Evolutionary conservation across 768 basidiomycete species (phyloP), one percentile per base, ranked within the genome.

Genomic region (Mycena metata): DNA sequence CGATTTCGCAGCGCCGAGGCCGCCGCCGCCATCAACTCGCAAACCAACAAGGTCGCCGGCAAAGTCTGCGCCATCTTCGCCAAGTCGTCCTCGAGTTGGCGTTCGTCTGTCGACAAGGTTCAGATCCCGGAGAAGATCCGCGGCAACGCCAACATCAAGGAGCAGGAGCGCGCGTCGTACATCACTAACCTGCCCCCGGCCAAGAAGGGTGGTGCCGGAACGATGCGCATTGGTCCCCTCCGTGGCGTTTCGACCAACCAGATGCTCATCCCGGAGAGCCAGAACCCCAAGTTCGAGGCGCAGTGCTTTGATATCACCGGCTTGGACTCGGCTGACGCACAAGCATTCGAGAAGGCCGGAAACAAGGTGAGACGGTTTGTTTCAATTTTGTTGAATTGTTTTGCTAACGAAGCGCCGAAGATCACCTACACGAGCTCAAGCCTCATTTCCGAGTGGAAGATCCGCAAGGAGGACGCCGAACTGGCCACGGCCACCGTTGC

Each of bases 1-100:
- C 6, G 13, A 30, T 2, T 2, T 13, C 46, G 5, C 46, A 60
- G 60, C 8, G 60, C 60, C 36, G 60, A 50, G 12, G 46, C 60
- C 19, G 60, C 60, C 2, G 60, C 60, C 17, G 47, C 33, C 33
- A 50, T 50, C 47, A 60, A 60, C 60, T 35, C 47, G 10, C 12
- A 60, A 21, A 35, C 12, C 21, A 60, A 50, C 49, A 26, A 42
- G 8, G 47, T 60, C 47, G 49, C 33, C 3, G 60, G 47, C 36
- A 60, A 50, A 41, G 60, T 60, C 11, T 60, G 60, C 47, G 60
- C 60, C 47, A 60, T 60, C 60, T 60, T 60, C n/a, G 60, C 60
- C 12, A 47, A 47, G n/a, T 60, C 60, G 6, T 60, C 60, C 5
- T 15, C 45, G n/a, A 39, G 19, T 26, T 60, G 35, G n/a, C 60